Base-by-base conservation (phyloP, 768 basidiomycete species). In the Leccinum rimulosum region DNA sequence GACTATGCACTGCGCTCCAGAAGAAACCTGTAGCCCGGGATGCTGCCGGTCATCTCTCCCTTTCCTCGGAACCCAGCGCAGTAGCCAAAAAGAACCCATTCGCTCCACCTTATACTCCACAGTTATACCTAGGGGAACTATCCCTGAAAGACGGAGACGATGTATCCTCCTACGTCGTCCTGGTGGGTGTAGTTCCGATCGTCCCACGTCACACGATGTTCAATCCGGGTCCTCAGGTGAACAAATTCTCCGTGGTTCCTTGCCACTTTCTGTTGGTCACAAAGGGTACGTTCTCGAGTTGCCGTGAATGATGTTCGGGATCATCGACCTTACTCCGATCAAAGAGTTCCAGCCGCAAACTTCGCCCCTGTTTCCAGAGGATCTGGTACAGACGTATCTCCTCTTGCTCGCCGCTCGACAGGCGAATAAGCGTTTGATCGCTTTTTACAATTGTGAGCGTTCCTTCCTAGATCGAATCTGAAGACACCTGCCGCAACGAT, bases 261-360 rank as follows among this genome's bases (percentile, higher is more conserved):
- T 79, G 86, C 49, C 95, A 98, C 69, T 93, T 97, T 66, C 78
- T 97, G n/a, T 73, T 97, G 55, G 84, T 91, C 48, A 89, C 91
- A 22, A 93, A 91, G 81, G 89, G 92, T 91, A 51, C 38, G 78
- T 59, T 17, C n/a, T 22, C 28, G 3, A 43, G 27, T 14, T 38
- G 22, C 22, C 30, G n/a, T 40, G 30, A 33, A 49, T 30, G 47
- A 43, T 40, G 25, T 51, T 50, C n/a, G 33, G 47, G 40, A 17
- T 52, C 50, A 31, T 52, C 30, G 50, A 50, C 40, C 35, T 28
- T 36, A 27, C 52, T 64, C 10, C 31, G 48, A 45, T 52, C 27
- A 31, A 63, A 93, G 91, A 91, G 60, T 92, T 84, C 65, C 78
- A 79, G 63, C 83, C 88, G 2, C 95, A 98, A 73, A 79, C 87